A percentile compares a stretch with the other conserved stretches of the same genome.
Conservation (phyloP, 31 red algal species). For the Asparagopsis taxiformis region DNA sequence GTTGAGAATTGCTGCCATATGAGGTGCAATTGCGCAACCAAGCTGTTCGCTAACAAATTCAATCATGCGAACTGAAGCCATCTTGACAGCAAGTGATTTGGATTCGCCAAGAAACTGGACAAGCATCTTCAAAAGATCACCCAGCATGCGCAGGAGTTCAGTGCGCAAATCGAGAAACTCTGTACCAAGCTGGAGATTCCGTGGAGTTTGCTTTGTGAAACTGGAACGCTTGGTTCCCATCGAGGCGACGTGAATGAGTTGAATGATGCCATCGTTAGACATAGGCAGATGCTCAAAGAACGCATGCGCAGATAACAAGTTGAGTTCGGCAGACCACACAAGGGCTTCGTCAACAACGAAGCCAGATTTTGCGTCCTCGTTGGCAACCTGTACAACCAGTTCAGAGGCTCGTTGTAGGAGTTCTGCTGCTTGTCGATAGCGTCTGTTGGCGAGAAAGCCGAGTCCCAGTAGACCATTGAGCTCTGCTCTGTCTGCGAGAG, state of each 20-base stretch:
- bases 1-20: conserved; percentile 65
- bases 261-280: conserved; percentile 63
- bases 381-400: conserved; percentile 36
- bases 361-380: conserved; percentile 38
- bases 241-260: conserved; percentile 47
- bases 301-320: conserved; percentile 61
- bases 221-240: neutral
- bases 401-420: conserved; percentile 71
- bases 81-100: conserved; percentile 41
- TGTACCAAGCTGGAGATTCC: conserved; percentile 15
- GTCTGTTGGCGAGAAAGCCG: conserved; percentile 48
- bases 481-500: conserved; percentile 68
- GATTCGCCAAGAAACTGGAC: conserved; percentile 59
- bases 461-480: conserved; percentile 66
- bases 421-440: conserved; percentile 81
- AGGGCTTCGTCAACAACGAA: conserved; percentile 24
- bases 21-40: conserved; percentile 56
- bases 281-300: conserved; percentile 70
- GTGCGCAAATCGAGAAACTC: conserved; percentile 75
- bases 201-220: neutral
- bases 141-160: conserved; percentile 61
- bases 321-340: conserved; percentile 56
- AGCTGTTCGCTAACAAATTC: conserved; percentile 79
- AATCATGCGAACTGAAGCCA: conserved; percentile 61
- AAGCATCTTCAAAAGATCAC: conserved; percentile 35